Evolutionary conservation across 306 rosid species (phyloP), one percentile per base, ranked within the genome.

Genomic region (Echinosophora koreensis): DNA sequence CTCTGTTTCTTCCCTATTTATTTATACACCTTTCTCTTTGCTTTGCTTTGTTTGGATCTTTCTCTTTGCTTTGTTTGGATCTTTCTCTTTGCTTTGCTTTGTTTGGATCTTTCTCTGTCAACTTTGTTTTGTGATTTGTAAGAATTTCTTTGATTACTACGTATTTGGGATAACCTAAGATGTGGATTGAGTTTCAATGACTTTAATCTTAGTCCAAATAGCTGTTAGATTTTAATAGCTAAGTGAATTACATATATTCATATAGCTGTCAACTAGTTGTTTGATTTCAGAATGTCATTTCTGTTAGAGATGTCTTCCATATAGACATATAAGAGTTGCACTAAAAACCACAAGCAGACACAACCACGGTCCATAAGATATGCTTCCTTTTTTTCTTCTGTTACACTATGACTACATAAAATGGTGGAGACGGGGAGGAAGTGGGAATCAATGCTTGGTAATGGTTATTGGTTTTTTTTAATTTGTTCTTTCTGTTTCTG

Each of bases 121-220:
- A n/a, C n/a, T 34, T 57, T 34, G 17, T 39, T 54, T 69, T 27
- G 38, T 15, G 57, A 38, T 10, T 47, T 34, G 30, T 44, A 34
- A 44, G 42, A 37, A 18, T 30, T 69, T 44, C 15, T 69, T 68
- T 68, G 49, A 17, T 51, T 62, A 52, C 38, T 67, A 60, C 39
- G 14, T 46, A 50, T 41, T 74, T 14, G 3, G 10, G 58, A 72
- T 60, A 39, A 22, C 73, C 52, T 13, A 66, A 38, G 68, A 76
- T 50, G 62, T 67, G n/a, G 18, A 11, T 46, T 64, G 57, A 17
- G 32, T 34, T 55, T 64, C 70, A 49, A 41, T 72, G 60, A 30
- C 8, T 49, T 71, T 70, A 51, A 59, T 65, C 56, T 52, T 60
- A n/a, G 38, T 64, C 34, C 61, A 80, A 63, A 74, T 65, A 35